Conservation (phyloP, 441 rosid species). For the Flueggea neowawraea region DNA sequence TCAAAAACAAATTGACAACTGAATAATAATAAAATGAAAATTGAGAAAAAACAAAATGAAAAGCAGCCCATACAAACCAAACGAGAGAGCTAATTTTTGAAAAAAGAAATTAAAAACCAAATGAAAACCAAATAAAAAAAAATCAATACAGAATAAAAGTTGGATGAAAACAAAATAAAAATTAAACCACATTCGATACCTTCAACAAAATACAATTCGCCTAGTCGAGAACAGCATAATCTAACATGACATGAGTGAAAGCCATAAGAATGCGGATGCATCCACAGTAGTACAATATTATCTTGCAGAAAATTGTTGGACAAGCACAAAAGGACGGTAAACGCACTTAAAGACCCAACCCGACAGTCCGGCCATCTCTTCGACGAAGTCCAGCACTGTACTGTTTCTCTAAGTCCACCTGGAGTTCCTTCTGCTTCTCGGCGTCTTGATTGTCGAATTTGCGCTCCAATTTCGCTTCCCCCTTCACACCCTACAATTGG, state of each 20-base stretch:
- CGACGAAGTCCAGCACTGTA: conserved; percentile 92
- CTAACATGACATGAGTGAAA: not conserved
- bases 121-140: too few relatives aligned
- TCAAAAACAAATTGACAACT: too few relatives aligned
- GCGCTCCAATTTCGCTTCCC: conserved; percentile 43
- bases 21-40: too few relatives aligned
- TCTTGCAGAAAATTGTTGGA: not conserved
- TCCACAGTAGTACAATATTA: not conserved
- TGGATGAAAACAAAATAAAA: too few relatives aligned
- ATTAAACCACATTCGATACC: too few relatives aligned
- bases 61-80: too few relatives aligned
- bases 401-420: conserved; percentile 92
- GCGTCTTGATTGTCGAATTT: conserved; percentile 44
- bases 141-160: too few relatives aligned
- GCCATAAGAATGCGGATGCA: not conserved
- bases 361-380: conserved; percentile 96
- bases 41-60: too few relatives aligned
- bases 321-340: not conserved
- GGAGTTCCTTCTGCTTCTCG: conserved; percentile 90
- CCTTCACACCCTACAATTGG: conserved; percentile 98
- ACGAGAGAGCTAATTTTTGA: too few relatives aligned
- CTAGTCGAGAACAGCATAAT: not conserved
- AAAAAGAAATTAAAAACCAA: too few relatives aligned
- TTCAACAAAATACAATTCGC: too few relatives aligned
- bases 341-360: conserved; percentile 74